These are phyloP conservation scores for Eucalyptus viminalis DNA, from an alignment of 345 rosid genomes.

Conservation along the genomic window DNA sequence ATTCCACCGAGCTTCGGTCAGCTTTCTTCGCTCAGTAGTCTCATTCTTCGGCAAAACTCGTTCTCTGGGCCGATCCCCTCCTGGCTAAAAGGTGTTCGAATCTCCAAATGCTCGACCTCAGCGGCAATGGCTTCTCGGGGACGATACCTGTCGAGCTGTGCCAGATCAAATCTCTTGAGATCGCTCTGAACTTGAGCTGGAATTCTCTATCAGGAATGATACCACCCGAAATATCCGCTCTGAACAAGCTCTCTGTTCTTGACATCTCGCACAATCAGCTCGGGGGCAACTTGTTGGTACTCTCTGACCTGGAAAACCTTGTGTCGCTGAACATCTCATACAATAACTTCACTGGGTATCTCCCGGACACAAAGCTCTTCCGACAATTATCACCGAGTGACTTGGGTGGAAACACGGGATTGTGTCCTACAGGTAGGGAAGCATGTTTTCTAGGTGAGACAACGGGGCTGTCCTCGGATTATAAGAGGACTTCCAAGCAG, in stretches of 20 bases:
- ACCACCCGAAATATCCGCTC: constrained; percentile 38
- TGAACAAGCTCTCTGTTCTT: constrained; percentile 43
- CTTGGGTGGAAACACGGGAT: constrained; percentile 42
- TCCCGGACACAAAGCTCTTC: constrained; percentile 58
- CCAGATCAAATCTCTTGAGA: constrained; percentile 49
- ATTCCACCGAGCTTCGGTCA: constrained; percentile 44
- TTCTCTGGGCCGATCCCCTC: constrained; percentile 40
- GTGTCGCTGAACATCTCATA: constrained; percentile 66
- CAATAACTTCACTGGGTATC: constrained; percentile 74
- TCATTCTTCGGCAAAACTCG: constrained; percentile 33
- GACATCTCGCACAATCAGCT: constrained; percentile 64
- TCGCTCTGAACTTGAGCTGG: constrained; percentile 65
- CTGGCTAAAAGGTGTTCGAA: constrained; percentile 40
- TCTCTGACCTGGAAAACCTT: constrained; percentile 45
- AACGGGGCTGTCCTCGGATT: constrained; percentile 1
- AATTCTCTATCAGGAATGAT: constrained; percentile 46
- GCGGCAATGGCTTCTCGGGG: constrained; percentile 50
- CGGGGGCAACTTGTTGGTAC: constrained; percentile 37
- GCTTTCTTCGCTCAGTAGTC: constrained; percentile 43
- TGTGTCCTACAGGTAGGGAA: constrained; percentile 39
- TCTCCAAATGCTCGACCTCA: constrained; percentile 69
- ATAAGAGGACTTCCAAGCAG: constrained; percentile 1
- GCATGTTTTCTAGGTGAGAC: constrained; percentile 44
- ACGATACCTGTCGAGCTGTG: constrained; percentile 40
- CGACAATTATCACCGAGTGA: constrained; percentile 42